Base-by-base conservation (phyloP, 2,329 filamentous ascomycete genomes). In the Acrocalymma vagum region DNA sequence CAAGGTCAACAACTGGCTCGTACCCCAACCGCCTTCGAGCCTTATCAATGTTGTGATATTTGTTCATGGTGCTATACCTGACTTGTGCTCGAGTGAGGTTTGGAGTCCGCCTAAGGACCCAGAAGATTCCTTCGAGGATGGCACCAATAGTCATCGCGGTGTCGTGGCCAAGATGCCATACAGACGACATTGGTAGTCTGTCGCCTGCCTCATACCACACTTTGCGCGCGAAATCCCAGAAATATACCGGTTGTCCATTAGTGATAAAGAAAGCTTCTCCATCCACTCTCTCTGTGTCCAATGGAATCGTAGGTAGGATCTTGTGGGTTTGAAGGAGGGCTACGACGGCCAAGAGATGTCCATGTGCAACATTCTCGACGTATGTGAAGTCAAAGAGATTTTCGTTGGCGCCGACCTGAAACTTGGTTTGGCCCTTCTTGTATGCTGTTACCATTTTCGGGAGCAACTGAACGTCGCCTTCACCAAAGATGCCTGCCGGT, bases 21-120 rank as follows among this genome's bases (percentile, higher is more conserved):
- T 92, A 92, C 3, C 85, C 85, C 39, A 92, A 72, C 53, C 87
- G 76, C 56, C 67, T 75, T 77, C 83, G 87, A 41, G 88, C 88
- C 79, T 92, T 92, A 44, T 76, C 74, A 63, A 90, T 90, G 71
- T 84, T 84, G 71, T 88, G 90, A 72, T 90, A 92, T 42, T 88
- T 78, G 42, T 84, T 87, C 84, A 90, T 88, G 65, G 81, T 85
- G 62, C 82, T 83, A 67, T 86, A 89, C 53, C 80, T 74, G 46
- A 88, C 74, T 53, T 76, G 71, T 42, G 71, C 68, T 43, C 70
- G 54, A 9, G 72, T 76, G 53, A 78, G 38, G 32, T 74, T 77
- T 11, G 76, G 75, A 49, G 67, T 74, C 52, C 63, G 65, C 6
- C 74, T 74, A 21, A 74, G 30, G 7, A 70, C 35, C 71, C 74